phyloP scores from a whole-genome alignment of 192 early-diverging fungal genomes.

The Dimargaris verticillata region DNA sequence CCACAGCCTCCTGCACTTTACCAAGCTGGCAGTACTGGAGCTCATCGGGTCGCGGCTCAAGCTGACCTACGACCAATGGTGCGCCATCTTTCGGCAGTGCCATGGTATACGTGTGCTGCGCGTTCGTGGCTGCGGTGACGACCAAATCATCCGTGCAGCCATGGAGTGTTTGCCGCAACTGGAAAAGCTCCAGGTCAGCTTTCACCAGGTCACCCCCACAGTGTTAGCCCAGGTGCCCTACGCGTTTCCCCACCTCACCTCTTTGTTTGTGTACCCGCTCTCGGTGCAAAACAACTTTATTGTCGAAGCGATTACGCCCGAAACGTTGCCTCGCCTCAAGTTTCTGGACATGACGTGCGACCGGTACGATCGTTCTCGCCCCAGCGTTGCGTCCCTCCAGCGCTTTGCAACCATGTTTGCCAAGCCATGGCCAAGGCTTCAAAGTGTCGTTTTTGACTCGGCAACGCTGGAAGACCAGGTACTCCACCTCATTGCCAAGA shows the following conservation, averaged over 20 bases:
- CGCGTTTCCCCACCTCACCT: neutral
- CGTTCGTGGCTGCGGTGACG: neutral
- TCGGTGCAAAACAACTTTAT: neutral
- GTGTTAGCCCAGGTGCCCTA: neutral
- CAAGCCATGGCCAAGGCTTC: neutral
- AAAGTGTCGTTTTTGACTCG: neutral
- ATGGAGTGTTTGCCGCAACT: neutral
- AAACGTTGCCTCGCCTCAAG: neutral
- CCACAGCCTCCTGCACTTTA: neutral
- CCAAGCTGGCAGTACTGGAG: neutral
- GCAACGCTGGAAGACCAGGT: neutral
- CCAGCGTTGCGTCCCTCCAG: neutral
- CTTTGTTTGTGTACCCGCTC: neutral
- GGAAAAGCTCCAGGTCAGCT: neutral
- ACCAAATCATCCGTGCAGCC: neutral
- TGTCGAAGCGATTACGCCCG: neutral
- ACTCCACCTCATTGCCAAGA: neutral
- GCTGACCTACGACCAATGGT: neutral
- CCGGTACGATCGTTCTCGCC: neutral
- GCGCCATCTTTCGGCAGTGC: neutral
- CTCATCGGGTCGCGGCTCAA: neutral
- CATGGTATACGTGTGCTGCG: neutral
- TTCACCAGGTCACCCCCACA: neutral
- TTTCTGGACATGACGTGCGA: neutral
- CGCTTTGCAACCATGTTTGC: neutral